Percentiles rank a stretch among this genome's conserved stretches.
Conservation (phyloP, 176 grass and related monocot species). For the Oryza punctata region DNA sequence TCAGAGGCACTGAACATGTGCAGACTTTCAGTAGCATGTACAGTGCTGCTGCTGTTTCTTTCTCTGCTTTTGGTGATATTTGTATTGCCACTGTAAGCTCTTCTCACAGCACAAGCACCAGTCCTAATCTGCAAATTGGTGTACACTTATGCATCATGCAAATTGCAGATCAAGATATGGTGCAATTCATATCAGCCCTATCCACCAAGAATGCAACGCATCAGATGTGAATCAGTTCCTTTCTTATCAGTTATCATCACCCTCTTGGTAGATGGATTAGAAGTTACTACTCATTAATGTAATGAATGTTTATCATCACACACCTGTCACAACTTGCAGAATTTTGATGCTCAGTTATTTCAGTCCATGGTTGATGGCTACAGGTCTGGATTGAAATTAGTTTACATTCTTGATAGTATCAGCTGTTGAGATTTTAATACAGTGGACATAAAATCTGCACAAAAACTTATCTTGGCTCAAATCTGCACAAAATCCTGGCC, state of each 20-base stretch:
- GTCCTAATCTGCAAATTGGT: neutral
- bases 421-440: neutral
- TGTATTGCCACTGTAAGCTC: neutral
- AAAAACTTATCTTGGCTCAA: too few relatives aligned
- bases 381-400: neutral
- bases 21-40: slow-evolving; percentile 1
- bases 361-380: neutral
- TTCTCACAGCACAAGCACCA: slow-evolving; percentile 11
- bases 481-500: neutral
- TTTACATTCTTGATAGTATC: neutral
- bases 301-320: neutral
- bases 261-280: neutral
- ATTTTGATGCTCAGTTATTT: slow-evolving; percentile 6
- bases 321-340: neutral
- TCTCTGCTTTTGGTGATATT: neutral
- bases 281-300: neutral
- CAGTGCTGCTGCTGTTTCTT: slow-evolving; percentile 6
- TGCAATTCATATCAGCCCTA: slow-evolving; percentile 16
- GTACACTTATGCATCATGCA: neutral
- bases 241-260: slow-evolving; percentile 31
- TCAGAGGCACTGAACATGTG: neutral
- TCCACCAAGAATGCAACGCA: neutral
- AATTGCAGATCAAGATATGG: slow-evolving; percentile 12
- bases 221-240: slow-evolving; percentile 14
- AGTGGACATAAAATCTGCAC: neutral